Conservation (phyloP, 2,329 filamentous ascomycete species). For the Pestalotiopsis sp. region DNA sequence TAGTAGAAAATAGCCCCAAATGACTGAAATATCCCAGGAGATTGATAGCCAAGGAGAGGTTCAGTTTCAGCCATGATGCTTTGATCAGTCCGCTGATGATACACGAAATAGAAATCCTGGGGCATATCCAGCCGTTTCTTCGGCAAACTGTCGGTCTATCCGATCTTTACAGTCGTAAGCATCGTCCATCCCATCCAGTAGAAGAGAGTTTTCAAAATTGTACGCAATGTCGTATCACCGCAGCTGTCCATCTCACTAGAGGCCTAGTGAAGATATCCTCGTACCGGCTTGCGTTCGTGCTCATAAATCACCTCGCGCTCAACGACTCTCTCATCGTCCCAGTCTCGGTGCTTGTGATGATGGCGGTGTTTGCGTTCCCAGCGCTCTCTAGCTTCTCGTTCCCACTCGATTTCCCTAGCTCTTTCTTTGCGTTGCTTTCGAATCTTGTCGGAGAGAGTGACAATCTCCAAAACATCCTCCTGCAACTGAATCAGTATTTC, state of each 20-base stretch:
- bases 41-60: neutral
- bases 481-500: conserved; percentile 39
- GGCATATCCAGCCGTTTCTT: neutral
- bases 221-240: neutral
- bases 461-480: conserved; percentile 86
- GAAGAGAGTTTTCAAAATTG: neutral
- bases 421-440: conserved; percentile 62
- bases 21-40: neutral
- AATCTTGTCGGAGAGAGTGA: conserved; percentile 82
- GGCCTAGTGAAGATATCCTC: conserved; percentile 29
- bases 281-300: conserved; percentile 45
- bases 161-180: neutral
- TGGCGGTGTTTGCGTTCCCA: conserved; percentile 46
- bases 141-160: neutral
- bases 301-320: conserved; percentile 73
- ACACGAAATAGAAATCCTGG: neutral
- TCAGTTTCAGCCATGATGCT: neutral
- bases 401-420: conserved; percentile 57
- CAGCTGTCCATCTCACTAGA: neutral
- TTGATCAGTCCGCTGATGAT: neutral
- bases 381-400: conserved; percentile 58
- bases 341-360: conserved; percentile 30
- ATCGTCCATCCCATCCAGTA: neutral
- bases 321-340: conserved; percentile 65
- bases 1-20: neutral